A percentile compares a stretch with the other conserved stretches of the same genome.
phyloP scores from a whole-genome alignment of 73 alveolate species.

The Paramecium biaurelia region DNA sequence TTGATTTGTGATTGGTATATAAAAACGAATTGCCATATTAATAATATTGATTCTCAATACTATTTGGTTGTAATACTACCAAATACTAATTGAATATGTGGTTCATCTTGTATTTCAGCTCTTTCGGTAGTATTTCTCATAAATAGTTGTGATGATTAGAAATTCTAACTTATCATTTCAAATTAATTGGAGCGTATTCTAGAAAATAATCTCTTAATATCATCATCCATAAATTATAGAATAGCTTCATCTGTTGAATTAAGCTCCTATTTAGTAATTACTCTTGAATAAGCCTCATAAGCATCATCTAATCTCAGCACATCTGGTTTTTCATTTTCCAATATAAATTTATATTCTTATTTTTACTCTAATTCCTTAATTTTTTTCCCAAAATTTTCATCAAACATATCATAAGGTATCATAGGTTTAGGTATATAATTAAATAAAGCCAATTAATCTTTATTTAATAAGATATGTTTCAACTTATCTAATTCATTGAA shows the following conservation, averaged over 20 bases:
- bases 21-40: neutral
- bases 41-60: neutral
- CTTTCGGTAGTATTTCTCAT: neutral
- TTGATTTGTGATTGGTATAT: neutral
- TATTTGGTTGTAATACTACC: neutral
- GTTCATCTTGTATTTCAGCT: neutral
- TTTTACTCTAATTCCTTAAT: neutral
- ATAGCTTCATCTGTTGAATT: neutral
- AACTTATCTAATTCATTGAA: constrained; percentile 32
- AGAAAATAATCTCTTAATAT: neutral
- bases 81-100: neutral
- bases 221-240: neutral
- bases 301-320: neutral
- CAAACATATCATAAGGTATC: neutral
- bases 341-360: neutral
- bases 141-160: neutral
- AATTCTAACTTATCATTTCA: neutral
- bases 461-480: neutral
- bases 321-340: neutral
- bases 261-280: neutral
- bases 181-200: neutral
- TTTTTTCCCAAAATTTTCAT: neutral
- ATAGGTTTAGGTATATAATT: constrained; percentile 26
- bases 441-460: constrained; percentile 4
- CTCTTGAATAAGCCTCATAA: neutral